phyloP scores from a whole-genome alignment of 2,329 filamentous ascomycete genomes.

The Cladosporium sp. region DNA sequence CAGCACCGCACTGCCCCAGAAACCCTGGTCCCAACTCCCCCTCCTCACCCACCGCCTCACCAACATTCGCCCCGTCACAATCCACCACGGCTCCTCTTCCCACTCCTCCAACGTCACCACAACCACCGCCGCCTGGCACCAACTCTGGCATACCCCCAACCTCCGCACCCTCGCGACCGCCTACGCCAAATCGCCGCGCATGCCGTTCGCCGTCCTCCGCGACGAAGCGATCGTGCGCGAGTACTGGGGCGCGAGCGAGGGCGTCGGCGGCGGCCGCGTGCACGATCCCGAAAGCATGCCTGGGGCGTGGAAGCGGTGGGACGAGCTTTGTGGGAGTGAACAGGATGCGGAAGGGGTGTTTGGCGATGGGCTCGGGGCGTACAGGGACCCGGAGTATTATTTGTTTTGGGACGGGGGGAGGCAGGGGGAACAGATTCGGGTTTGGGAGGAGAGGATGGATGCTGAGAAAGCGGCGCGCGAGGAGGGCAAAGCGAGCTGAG shows the following conservation, averaged over 20 bases:
- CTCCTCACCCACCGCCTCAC: slow-evolving; percentile 22
- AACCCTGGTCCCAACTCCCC: slow-evolving; percentile 17
- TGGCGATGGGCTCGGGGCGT: neutral
- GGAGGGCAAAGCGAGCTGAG: neutral
- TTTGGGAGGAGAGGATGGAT: neutral
- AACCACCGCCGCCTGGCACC: slow-evolving; percentile 13
- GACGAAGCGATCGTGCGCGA: neutral
- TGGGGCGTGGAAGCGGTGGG: neutral
- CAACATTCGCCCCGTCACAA: slow-evolving; percentile 19
- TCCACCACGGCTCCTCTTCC: slow-evolving; percentile 19
- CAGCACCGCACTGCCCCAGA: slow-evolving; percentile 15
- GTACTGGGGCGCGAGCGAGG: neutral
- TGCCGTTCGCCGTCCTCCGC: neutral
- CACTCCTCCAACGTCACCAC: slow-evolving; percentile 6
- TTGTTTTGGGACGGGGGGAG: neutral
- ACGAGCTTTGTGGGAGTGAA: neutral
- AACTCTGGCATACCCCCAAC: slow-evolving; percentile 11
- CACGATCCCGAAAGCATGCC: neutral
- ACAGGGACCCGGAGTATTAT: neutral
- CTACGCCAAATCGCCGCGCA: neutral
- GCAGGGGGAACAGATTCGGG: neutral
- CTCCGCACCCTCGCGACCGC: neutral
- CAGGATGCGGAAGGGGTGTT: neutral
- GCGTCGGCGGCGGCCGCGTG: neutral
- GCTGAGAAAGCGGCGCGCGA: neutral